Evolutionary conservation across 1,284 basidiomycete species (phyloP), one percentile per base, ranked within the genome.

Genomic region (Exobasidium cylindrosporum): DNA sequence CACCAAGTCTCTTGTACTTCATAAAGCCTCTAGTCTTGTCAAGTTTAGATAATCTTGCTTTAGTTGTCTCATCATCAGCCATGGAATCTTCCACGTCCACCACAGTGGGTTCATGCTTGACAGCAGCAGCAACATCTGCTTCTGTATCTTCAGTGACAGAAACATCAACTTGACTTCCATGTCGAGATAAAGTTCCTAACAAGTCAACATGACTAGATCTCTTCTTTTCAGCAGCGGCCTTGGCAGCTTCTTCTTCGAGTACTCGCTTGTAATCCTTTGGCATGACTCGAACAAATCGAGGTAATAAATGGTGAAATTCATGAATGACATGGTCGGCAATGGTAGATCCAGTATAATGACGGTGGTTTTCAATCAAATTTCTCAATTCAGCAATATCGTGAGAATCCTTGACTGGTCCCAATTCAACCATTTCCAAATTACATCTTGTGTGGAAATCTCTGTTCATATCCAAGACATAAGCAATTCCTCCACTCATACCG

Each of bases 11-110:
- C 66, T 73, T 71, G 74, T 77, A 77, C 72, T 76, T 76, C 72
- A 74, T 77, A 66, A 77, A 77, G 62, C 75, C 75, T 31, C 74
- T 72, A 31, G 64, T 67, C 69, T 77, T 77, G 74, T 77, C 75
- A 55, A 77, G 66, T 73, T 77, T 77, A 58, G 58, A 63, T 54
- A 76, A 62, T 46, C 71, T 64, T 28, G 72, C 67, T 65, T 71
- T 69, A 55, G 70, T 66, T 7, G 71, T 71, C 66, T 76, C 75
- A 57, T 76, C 75, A 57, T 77, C 75, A 28, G 76, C 69, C 75
- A 77, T 76, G 24, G 75, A 72, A 58, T 77, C 75, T 60, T 77
- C 75, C 61, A 77, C 64, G 47, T 77, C 75, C 23, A 72, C 70
- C 4, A 76, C 70, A 5, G 68, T 45, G 13, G 75, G 74, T 72